Evolutionary conservation across 2,329 filamentous ascomycete species (phyloP).

Genomic region (Phaeophleospora eucalypticola): DNA sequence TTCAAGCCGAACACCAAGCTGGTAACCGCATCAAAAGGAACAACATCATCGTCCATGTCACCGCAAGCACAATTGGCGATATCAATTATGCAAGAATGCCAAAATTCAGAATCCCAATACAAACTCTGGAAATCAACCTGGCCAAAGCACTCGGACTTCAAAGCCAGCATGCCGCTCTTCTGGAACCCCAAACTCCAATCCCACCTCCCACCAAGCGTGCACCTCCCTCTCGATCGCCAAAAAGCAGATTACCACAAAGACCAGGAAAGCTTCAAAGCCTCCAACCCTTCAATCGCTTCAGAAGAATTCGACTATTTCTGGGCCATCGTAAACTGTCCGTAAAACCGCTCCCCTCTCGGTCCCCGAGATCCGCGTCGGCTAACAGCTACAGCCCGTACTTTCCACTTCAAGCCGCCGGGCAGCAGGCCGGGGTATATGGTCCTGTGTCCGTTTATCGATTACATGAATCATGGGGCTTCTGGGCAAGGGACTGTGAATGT

Average conservation of each 20-base stretch:
- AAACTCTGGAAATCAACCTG: constrained; percentile 41
- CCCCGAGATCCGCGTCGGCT: neutral
- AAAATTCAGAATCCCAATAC: constrained; percentile 6
- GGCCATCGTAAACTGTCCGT: constrained; percentile 53
- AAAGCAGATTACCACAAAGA: constrained; percentile 29
- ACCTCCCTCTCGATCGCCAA: constrained; percentile 30
- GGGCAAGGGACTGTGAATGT: constrained; percentile 49
- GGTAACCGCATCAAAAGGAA: constrained; percentile 4
- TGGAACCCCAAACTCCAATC: constrained; percentile 45
- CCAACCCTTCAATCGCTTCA: neutral
- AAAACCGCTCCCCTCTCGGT: neutral
- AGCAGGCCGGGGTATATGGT: constrained; percentile 58
- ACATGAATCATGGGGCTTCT: constrained; percentile 57
- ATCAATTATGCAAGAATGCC: constrained; percentile 20
- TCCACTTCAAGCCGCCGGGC: constrained; percentile 52
- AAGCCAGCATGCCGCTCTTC: constrained; percentile 53
- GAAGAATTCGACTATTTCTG: constrained; percentile 51
- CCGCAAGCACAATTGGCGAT: constrained; percentile 67
- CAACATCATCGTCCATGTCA: constrained; percentile 15
- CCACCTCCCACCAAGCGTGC: constrained; percentile 37
- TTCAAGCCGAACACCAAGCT: constrained; percentile 54
- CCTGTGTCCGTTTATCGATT: constrained; percentile 68
- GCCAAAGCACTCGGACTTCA: constrained; percentile 60
- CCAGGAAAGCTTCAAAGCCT: constrained; percentile 2
- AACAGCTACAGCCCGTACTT: constrained; percentile 43